Conservation (phyloP, 768 basidiomycete genomes). For the Agaricus sinodeliciosus region DNA sequence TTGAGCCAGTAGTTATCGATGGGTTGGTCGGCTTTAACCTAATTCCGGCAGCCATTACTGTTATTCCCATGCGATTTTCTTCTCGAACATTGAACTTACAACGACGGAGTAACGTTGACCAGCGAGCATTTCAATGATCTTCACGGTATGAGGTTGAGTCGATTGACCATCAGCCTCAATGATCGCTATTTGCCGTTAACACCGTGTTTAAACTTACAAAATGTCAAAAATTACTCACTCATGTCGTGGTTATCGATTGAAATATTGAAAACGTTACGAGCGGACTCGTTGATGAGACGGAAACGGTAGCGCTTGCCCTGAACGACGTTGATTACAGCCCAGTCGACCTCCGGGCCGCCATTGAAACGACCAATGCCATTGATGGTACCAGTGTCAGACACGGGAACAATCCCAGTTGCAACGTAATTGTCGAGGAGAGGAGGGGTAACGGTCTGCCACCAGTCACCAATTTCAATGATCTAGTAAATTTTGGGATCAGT, state of each 20-base stretch:
- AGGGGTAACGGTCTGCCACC: constrained; percentile 29
- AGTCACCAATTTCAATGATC: constrained; percentile 29
- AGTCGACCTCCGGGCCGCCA: constrained; percentile 31
- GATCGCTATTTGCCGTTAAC: constrained; percentile 17
- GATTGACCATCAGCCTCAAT: constrained; percentile 34
- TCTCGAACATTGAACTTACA: too few relatives aligned
- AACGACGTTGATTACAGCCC: constrained; percentile 35
- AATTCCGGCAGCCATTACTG: too few relatives aligned
- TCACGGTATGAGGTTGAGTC: constrained; percentile 25
- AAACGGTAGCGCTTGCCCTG: constrained; percentile 44
- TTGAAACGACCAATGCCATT: constrained; percentile 39
- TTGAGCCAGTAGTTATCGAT: constrained; percentile 44
- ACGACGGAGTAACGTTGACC: constrained; percentile 46
- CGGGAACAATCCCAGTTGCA: constrained; percentile 21
- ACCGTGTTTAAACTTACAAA: background rate
- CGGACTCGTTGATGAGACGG: constrained; percentile 44
- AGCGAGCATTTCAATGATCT: constrained; percentile 34
- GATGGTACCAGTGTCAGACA: constrained; percentile 34
- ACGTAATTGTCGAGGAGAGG: constrained; percentile 23
- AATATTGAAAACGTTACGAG: constrained; percentile 33
- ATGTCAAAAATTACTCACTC: constrained; percentile 15
- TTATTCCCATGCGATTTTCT: too few relatives aligned
- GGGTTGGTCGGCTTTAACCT: constrained; percentile 33
- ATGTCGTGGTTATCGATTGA: constrained; percentile 27
- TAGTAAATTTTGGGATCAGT: constrained; percentile 12